A percentile compares a stretch with the other conserved stretches of the same genome.
phyloP scores from a whole-genome alignment of 495 filamentous ascomycete species.

The Podospora conica region DNA sequence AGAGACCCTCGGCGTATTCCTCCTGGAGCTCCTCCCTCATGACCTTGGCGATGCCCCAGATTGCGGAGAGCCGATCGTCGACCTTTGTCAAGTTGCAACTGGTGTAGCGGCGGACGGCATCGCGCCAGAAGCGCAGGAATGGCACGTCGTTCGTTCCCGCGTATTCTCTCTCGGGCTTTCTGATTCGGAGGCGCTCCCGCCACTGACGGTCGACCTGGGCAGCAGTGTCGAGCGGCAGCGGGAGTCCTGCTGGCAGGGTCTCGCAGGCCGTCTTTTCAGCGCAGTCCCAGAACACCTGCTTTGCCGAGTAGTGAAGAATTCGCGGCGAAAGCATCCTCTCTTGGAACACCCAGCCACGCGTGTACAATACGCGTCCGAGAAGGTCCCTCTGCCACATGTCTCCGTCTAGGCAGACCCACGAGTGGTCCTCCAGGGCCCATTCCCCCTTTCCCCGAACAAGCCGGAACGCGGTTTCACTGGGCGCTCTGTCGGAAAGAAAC shows the following conservation, averaged over 20 bases:
- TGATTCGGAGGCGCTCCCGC: background rate
- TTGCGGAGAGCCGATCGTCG: background rate
- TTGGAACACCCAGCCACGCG: background rate
- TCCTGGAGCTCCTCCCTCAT: background rate
- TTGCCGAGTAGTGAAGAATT: background rate
- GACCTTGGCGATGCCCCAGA: background rate
- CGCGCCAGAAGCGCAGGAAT: background rate
- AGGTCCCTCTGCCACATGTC: background rate
- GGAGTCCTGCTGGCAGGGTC: background rate
- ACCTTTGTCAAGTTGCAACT: background rate
- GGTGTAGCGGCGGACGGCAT: background rate
- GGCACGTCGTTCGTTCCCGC: background rate
- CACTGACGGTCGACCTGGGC: background rate
- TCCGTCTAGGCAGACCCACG: background rate
- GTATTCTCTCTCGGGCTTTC: background rate
- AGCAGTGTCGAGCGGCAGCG: background rate
- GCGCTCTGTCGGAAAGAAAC: background rate
- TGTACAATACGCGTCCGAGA: background rate
- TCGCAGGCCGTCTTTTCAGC: background rate
- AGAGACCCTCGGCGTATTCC: background rate
- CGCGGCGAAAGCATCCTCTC: background rate
- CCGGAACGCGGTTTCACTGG: background rate
- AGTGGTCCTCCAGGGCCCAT: background rate
- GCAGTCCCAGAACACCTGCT: background rate
- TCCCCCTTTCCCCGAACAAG: background rate